Conservation (phyloP, 495 filamentous ascomycete species). For the Chaetomium cochliodes region DNA sequence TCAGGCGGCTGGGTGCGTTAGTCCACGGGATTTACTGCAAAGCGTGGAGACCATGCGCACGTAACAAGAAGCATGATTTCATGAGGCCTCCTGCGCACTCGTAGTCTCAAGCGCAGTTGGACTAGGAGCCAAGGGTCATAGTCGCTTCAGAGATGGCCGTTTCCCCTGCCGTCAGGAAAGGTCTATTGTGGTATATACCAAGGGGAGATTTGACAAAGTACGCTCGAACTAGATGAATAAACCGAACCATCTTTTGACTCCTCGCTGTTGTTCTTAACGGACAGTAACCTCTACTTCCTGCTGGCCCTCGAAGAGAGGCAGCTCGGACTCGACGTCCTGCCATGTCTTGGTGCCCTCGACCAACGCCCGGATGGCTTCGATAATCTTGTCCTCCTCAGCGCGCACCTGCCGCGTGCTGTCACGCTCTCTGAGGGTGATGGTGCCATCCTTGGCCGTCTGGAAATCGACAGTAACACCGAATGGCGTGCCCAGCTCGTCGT, state of each 20-base stretch:
- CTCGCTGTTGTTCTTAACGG: slow-evolving; percentile 13
- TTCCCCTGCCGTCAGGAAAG: not conserved
- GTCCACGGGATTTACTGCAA: not conserved
- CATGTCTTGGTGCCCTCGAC: slow-evolving; percentile 60
- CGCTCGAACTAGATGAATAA: slow-evolving; percentile 5
- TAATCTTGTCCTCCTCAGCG: slow-evolving; percentile 59
- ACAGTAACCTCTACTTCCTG: slow-evolving; percentile 48
- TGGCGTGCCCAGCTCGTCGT: slow-evolving; percentile 72
- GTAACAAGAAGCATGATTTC: not conserved
- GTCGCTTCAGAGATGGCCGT: not conserved
- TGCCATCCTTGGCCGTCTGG: slow-evolving; percentile 68
- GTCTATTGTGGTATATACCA: slow-evolving; percentile 15
- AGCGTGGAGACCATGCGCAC: not conserved
- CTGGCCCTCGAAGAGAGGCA: slow-evolving; percentile 61
- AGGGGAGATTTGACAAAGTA: slow-evolving; percentile 1
- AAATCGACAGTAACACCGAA: slow-evolving; percentile 73
- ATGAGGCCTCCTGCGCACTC: not conserved
- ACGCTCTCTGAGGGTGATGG: slow-evolving; percentile 69
- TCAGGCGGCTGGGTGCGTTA: slow-evolving; percentile 7
- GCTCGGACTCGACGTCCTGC: slow-evolving; percentile 56
- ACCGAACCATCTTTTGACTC: not conserved
- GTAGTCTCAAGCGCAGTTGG: not conserved
- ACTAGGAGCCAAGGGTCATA: not conserved
- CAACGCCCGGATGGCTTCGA: slow-evolving; percentile 60
- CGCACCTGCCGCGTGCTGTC: slow-evolving; percentile 73